These are phyloP conservation scores for Oryza brachyantha DNA, from an alignment of 176 grass and related monocot species.

Conservation along the genomic window DNA sequence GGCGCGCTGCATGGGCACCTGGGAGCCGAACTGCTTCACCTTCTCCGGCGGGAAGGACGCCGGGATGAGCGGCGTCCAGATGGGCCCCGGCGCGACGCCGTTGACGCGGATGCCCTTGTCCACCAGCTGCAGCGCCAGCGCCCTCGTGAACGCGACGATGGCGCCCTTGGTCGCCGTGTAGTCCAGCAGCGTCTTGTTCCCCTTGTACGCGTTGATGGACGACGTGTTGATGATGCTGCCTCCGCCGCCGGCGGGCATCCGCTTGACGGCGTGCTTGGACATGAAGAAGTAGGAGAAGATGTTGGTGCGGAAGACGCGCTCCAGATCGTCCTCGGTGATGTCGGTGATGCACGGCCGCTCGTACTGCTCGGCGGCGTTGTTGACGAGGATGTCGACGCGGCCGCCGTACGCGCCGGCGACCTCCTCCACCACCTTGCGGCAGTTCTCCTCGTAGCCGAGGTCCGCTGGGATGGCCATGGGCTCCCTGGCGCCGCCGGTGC, in stretches of 20 bases:
- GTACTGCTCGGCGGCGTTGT: constrained; percentile 81
- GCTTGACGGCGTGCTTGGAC: constrained; percentile 51
- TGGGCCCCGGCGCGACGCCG: constrained; percentile 64
- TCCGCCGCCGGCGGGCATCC: constrained; percentile 28
- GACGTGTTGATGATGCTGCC: constrained; percentile 77
- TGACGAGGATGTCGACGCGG: constrained; percentile 66
- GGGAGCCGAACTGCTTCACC: constrained; percentile 50
- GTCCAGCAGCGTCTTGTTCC: constrained; percentile 66
- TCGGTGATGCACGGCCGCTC: constrained; percentile 40
- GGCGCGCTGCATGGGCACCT: constrained; percentile 60
- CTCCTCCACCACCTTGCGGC: constrained; percentile 59
- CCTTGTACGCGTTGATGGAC: constrained; percentile 86
- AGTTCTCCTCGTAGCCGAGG: constrained; percentile 75
- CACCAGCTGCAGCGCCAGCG: constrained; percentile 53
- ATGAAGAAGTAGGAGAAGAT: constrained; percentile 61
- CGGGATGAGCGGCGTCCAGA: constrained; percentile 82
- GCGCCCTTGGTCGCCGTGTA: constrained; percentile 95
- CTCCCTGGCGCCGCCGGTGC: constrained; percentile 30
- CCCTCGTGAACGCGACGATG: constrained; percentile 63
- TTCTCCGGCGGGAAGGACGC: constrained; percentile 50
- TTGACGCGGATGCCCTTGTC: constrained; percentile 60
- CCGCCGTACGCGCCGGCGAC: constrained; percentile 44
- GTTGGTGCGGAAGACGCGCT: constrained; percentile 78
- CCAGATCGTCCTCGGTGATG: constrained; percentile 56
- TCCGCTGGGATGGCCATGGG: constrained; percentile 55